Evolutionary conservation across 1,284 basidiomycete genomes (phyloP), one percentile per base, ranked within the genome.

Genomic region (Moesziomyces sp.): DNA sequence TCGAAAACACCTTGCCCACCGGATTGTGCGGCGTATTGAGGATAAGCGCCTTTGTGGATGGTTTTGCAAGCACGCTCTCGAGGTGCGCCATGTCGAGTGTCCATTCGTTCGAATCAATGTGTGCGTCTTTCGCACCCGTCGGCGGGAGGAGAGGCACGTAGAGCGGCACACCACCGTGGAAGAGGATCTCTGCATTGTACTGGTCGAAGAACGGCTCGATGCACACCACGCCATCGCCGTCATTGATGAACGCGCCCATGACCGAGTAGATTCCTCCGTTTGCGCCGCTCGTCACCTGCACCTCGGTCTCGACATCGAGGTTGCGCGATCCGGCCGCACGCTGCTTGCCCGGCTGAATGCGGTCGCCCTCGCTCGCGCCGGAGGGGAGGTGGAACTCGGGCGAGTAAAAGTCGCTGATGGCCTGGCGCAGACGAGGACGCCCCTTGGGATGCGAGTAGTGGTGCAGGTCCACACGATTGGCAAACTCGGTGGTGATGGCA

Each of bases 131-230:
- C 11, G 56, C 52, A 8, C 21, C 8, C 16, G 81, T 59, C 16
- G 93, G 92, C 0, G 97, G 96, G 74, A 97, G 93, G 16, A 99
- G 88, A 3, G 97, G 96, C 8, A 99, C 93, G 81, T 93, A 99
- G 51, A 97, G 91, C 10, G 96, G 94, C 58, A 90, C 91, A 48
- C 94, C 95, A 34, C 92, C 79, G 34, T 78, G 76, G 68, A 81
- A 84, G 7, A 69, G 67, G 92, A 81, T 74, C 49, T 84, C 82
- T 34, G 77, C 80, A 44, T 79, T 89, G 86, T 97, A 99, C 85
- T 99, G 97, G 83, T 98, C 95, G 82, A 97, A 98, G 88, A 94
- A 78, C 38, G 85, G 96, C 86, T 99, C 97, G 81, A 99, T 95
- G 88, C 97, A 90, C 84, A 99, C 95, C 66, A 99, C 97, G 85